Conservation (phyloP, 148 eudicot genomes). For the Camellia granthamiana region DNA sequence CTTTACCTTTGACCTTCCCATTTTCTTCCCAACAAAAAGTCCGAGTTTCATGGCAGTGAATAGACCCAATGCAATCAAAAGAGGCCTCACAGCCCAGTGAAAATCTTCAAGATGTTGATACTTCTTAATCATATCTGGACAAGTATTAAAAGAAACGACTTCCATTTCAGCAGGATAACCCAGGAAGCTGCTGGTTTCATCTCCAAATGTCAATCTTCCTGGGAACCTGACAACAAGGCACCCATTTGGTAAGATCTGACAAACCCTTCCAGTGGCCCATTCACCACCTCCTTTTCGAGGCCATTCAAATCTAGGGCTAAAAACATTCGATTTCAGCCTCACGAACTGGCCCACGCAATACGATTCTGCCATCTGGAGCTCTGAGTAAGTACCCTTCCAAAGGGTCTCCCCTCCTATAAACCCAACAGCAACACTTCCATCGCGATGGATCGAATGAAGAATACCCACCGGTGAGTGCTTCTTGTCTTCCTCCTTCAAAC, state of each 20-base stretch:
- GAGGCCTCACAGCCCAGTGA: constrained; percentile 88
- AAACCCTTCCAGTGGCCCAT: constrained; percentile 68
- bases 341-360: constrained; percentile 64
- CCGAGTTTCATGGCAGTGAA: constrained; percentile 59
- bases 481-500: constrained; percentile 55
- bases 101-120: constrained; percentile 83
- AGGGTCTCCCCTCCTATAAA: constrained; percentile 64
- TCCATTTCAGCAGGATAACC: constrained; percentile 90
- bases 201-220: constrained; percentile 42
- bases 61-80: constrained; percentile 64
- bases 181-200: constrained; percentile 33
- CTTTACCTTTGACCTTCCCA: constrained; percentile 38
- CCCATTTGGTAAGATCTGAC: constrained; percentile 68
- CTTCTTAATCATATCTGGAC: constrained; percentile 50
- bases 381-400: constrained; percentile 64
- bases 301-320: constrained; percentile 83
- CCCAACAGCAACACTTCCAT: constrained; percentile 63
- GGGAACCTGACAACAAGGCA: constrained; percentile 72
- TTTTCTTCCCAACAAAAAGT: constrained; percentile 44
- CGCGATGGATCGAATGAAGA: constrained; percentile 63
- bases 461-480: constrained; percentile 73
- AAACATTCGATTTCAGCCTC: constrained; percentile 50
- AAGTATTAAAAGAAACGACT: constrained; percentile 55
- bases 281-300: constrained; percentile 45
- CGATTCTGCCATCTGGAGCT: constrained; percentile 66